Evolutionary conservation across 2,329 filamentous ascomycete genomes (phyloP).

Genomic region (Mycosphaerella sp.): DNA sequence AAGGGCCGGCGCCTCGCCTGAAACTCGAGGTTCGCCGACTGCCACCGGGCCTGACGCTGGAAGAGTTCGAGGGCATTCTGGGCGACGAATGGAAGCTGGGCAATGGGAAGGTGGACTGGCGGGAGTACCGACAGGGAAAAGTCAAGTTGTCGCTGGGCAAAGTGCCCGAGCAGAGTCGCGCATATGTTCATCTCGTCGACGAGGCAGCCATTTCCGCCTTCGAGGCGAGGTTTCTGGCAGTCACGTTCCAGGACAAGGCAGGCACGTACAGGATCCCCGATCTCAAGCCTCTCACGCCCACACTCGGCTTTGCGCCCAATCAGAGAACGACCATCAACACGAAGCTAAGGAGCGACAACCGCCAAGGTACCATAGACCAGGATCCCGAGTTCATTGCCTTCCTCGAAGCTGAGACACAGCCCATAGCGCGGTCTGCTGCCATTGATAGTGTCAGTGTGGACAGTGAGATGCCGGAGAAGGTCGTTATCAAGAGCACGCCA

Average conservation of each 20-base stretch:
- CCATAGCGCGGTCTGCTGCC: slow-evolving; percentile 50
- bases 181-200: slow-evolving; percentile 75
- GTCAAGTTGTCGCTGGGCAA: slow-evolving; percentile 76
- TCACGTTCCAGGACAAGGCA: slow-evolving; percentile 74
- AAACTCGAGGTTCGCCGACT: slow-evolving; percentile 82
- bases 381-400: slow-evolving; percentile 95
- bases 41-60: slow-evolving; percentile 74
- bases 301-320: slow-evolving; percentile 75
- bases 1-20: slow-evolving; percentile 56
- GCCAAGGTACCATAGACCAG: slow-evolving; percentile 92
- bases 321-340: slow-evolving; percentile 67
- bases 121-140: slow-evolving; percentile 66
- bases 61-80: slow-evolving; percentile 66
- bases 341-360: slow-evolving; percentile 70
- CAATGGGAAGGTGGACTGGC: slow-evolving; percentile 80
- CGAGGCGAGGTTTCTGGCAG: slow-evolving; percentile 61
- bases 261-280: slow-evolving; percentile 65
- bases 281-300: slow-evolving; percentile 66
- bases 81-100: slow-evolving; percentile 76
- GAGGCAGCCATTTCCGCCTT: slow-evolving; percentile 62
- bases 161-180: slow-evolving; percentile 70
- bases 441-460: slow-evolving; percentile 46
- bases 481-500: slow-evolving; percentile 74
- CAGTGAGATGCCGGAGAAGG: slow-evolving; percentile 44
- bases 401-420: slow-evolving; percentile 77